A percentile compares a stretch with the other conserved stretches of the same genome.
phyloP scores from a whole-genome alignment of 345 rosid genomes.

The Salix viminalis region DNA sequence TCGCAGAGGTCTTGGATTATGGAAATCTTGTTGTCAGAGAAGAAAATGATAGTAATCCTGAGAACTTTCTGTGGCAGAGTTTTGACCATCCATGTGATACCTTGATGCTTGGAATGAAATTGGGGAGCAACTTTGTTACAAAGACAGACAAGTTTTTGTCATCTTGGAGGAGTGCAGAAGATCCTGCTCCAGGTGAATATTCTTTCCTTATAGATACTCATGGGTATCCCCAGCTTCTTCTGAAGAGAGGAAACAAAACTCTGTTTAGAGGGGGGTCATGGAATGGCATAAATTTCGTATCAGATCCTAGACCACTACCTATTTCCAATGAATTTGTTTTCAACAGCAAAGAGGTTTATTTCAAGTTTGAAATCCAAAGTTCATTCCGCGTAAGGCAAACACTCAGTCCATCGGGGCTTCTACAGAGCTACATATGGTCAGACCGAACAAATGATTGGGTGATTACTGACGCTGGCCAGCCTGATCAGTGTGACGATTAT shows the following conservation, averaged over 20 bases:
- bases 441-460: not conserved
- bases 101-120: too few relatives aligned
- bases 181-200: conserved; percentile 18
- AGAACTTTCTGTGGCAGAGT: too few relatives aligned
- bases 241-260: not conserved
- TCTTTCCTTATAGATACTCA: not conserved
- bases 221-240: conserved; percentile 21
- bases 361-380: not conserved
- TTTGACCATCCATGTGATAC: too few relatives aligned
- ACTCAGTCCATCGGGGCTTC: not conserved
- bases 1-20: too few relatives aligned
- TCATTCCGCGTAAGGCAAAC: conserved; percentile 3
- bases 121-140: too few relatives aligned
- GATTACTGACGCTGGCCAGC: conserved; percentile 2
- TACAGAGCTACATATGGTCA: too few relatives aligned
- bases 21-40: too few relatives aligned
- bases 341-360: conserved; percentile 10
- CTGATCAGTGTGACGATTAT: not conserved
- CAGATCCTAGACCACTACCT: not conserved
- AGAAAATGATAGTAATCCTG: too few relatives aligned
- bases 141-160: too few relatives aligned
- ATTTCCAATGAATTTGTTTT: not conserved
- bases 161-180: too few relatives aligned
- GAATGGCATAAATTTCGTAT: conserved; percentile 17
- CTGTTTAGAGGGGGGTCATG: conserved; percentile 14